Percentiles rank a stretch among this genome's conserved stretches.
Evolutionary conservation across 139 green algal species (phyloP).

Genomic region (Chlamydomonas schloesseri): DNA sequence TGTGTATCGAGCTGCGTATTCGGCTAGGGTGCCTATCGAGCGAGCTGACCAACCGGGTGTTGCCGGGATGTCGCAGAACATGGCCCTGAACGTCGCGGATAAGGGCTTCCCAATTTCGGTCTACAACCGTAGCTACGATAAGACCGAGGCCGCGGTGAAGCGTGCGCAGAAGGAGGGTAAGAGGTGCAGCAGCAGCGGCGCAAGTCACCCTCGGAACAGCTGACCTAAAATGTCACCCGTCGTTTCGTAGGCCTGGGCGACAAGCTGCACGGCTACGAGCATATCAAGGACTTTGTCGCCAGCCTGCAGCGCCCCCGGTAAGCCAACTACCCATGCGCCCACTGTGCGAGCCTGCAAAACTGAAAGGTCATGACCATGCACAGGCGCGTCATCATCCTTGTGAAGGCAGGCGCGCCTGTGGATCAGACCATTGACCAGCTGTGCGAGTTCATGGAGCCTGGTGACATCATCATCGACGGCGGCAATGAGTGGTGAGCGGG

Average conservation of each 20-base stretch:
- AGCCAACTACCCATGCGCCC: too few species aligned
- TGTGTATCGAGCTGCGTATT: conserved; percentile 41
- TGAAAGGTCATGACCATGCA: not conserved
- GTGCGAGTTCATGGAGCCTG: conserved; percentile 90
- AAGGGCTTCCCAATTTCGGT: conserved; percentile 99
- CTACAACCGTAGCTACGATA: conserved; percentile 94
- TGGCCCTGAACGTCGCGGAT: conserved; percentile 98
- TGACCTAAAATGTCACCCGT: too few species aligned
- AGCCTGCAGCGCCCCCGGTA: conserved; percentile 93
- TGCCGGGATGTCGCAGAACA: conserved; percentile 86
- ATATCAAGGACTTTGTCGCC: conserved; percentile 93
- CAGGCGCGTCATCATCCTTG: conserved; percentile 97
- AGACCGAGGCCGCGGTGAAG: conserved; percentile 94
- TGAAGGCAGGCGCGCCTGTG: conserved; percentile 96
- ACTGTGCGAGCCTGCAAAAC: not conserved
- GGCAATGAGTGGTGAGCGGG: conserved; percentile 93
- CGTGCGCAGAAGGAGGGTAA: conserved; percentile 93
- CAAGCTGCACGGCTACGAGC: conserved; percentile 91
- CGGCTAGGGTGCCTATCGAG: not conserved
- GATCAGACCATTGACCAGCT: conserved; percentile 95
- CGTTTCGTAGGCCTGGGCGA: conserved; percentile 76
- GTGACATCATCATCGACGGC: conserved; percentile 99
- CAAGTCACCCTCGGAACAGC: not conserved
- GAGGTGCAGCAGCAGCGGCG: not conserved
- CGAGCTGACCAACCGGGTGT: not conserved